Evolutionary conservation across 441 rosid species (phyloP).

Genomic region (Kokia cookei): DNA sequence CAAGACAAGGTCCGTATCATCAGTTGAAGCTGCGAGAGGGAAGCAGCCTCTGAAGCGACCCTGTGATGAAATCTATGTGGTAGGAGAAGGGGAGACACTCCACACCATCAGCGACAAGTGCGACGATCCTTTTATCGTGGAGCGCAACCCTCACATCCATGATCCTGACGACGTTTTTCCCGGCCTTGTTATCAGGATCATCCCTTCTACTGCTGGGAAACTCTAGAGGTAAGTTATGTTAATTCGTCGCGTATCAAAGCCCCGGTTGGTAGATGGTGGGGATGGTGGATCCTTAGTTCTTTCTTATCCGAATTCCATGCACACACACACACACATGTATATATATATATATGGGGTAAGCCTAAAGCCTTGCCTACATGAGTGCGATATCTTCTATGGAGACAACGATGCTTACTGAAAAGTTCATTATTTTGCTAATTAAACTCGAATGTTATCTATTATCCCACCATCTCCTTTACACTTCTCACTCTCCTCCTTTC

Average conservation of each 20-base stretch:
- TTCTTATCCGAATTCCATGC: not conserved
- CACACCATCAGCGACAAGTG: conserved; percentile 88
- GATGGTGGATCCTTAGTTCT: not conserved
- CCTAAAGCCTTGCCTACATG: not conserved
- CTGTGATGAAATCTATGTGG: conserved; percentile 87
- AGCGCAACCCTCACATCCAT: conserved; percentile 93
- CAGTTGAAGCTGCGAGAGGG: conserved; percentile 35
- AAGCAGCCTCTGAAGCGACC: conserved; percentile 35
- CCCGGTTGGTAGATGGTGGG: not conserved
- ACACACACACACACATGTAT: too few relatives aligned
- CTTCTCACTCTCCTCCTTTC: not conserved
- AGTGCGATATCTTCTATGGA: too few relatives aligned
- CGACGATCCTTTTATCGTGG: conserved; percentile 84
- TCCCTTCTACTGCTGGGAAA: conserved; percentile 21
- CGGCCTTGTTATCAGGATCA: conserved; percentile 80
- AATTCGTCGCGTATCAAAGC: not conserved
- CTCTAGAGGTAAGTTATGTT: not conserved
- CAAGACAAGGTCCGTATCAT: conserved; percentile 21
- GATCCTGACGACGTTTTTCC: conserved; percentile 97
- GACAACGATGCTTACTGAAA: not conserved
- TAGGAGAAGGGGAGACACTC: conserved; percentile 91
- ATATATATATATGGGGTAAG: not conserved
- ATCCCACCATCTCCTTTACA: not conserved
- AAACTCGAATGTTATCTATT: too few relatives aligned
- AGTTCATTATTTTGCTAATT: not conserved